phyloP scores from a whole-genome alignment of 2,329 filamentous ascomycete genomes.

The Nemania serpens region DNA sequence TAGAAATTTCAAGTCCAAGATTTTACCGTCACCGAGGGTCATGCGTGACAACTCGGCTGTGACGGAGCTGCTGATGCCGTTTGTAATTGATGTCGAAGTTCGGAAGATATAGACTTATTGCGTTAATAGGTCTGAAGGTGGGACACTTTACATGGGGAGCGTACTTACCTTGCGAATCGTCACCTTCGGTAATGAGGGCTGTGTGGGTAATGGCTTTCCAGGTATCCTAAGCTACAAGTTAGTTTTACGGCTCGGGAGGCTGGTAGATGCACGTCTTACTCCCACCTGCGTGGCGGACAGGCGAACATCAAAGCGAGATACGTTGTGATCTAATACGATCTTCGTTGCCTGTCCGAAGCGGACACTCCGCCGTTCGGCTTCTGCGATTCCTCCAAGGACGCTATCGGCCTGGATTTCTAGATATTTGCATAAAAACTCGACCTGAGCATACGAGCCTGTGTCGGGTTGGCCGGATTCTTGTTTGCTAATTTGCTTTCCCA shows the following conservation, averaged over 20 bases:
- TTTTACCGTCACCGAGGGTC: slow-evolving; percentile 47
- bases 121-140: background rate
- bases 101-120: slow-evolving; percentile 63
- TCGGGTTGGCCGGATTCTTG: slow-evolving; percentile 52
- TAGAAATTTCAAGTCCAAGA: slow-evolving; percentile 71
- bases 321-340: slow-evolving; percentile 50
- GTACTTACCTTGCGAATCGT: slow-evolving; percentile 44
- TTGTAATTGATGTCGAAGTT: slow-evolving; percentile 55
- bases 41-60: slow-evolving; percentile 48
- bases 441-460: slow-evolving; percentile 59
- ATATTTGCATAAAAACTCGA: slow-evolving; percentile 67
- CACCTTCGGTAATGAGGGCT: slow-evolving; percentile 48
- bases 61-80: slow-evolving; percentile 60
- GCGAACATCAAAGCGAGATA: slow-evolving; percentile 60
- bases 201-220: slow-evolving; percentile 46
- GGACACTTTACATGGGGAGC: background rate
- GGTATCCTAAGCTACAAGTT: slow-evolving; percentile 39
- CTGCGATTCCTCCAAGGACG: slow-evolving; percentile 70
- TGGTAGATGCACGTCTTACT: slow-evolving; percentile 43
- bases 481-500: slow-evolving; percentile 55
- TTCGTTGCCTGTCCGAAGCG: slow-evolving; percentile 63
- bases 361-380: slow-evolving; percentile 70
- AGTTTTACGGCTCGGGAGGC: slow-evolving; percentile 1
- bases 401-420: slow-evolving; percentile 61
- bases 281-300: slow-evolving; percentile 51